phyloP scores from a whole-genome alignment of 2,329 filamentous ascomycete genomes.

The Ceratocystiopsis sp. region DNA sequence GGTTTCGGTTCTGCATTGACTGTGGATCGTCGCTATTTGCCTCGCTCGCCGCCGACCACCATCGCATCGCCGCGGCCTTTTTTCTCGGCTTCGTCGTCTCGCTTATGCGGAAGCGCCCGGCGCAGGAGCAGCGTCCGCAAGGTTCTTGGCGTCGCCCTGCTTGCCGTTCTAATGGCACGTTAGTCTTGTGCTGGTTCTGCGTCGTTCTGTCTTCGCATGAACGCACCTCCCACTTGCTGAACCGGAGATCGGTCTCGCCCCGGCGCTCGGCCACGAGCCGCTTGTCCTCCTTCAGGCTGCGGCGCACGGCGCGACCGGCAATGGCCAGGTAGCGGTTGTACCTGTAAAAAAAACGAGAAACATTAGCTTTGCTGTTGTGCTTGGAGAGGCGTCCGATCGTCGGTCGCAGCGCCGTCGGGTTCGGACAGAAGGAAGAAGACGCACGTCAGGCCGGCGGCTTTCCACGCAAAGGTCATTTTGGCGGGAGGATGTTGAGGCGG shows the following conservation, averaged over 20 bases:
- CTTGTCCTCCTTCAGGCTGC: conserved; percentile 91
- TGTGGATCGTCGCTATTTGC: no score
- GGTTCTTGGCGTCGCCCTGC: conserved; percentile 68
- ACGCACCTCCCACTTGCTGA: conserved; percentile 82
- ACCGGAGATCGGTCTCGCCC: conserved; percentile 75
- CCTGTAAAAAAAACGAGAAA: conserved; percentile 29
- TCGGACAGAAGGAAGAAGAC: conserved; percentile 18
- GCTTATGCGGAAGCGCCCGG: conserved; percentile 11
- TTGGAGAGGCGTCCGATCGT: background rate
- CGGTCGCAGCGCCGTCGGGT: no score
- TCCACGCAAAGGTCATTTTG: conserved; percentile 97
- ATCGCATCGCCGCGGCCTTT: no score
- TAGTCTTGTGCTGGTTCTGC: no score
- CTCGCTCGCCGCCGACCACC: no score
- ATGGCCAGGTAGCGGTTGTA: conserved; percentile 99
- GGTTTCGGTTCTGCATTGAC: no score
- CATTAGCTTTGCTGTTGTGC: background rate
- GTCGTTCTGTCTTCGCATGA: background rate
- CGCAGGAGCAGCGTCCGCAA: conserved; percentile 34
- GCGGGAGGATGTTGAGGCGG: conserved; percentile 15
- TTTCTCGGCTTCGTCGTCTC: background rate
- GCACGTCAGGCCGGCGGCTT: conserved; percentile 92
- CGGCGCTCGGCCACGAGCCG: conserved; percentile 75
- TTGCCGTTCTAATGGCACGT: conserved; percentile 77
- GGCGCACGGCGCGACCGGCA: conserved; percentile 85